Base-by-base conservation (phyloP, 2,329 filamentous ascomycete genomes). In the Ceratocystis huliohia region DNA sequence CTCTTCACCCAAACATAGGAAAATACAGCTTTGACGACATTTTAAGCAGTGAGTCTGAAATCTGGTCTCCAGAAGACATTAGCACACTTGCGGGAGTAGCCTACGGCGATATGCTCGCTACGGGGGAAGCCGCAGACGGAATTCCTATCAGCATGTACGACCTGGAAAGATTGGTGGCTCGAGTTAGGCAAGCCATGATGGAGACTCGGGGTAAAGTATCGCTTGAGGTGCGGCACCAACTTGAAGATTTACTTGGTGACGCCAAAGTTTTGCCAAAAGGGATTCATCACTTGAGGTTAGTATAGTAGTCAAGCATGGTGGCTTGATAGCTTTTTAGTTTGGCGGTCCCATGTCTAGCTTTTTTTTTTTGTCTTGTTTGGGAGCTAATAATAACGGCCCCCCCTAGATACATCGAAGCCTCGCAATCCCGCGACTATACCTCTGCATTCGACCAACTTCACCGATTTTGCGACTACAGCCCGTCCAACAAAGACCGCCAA, bases 381-480 rank as follows among this genome's bases (percentile, higher is more conserved):
- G 33, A 10, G 33, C 33, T 37, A 37, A 37, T 37, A 37, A 37
- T 13, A 37, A 37, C 10, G 33, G 1, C 33, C 33, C 33, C 30
- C 7, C 6, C 33, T 37, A 90, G 87, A 70, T 97, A 96, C 73
- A 85, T 96, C 15, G 92, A 99, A 74, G 85, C 91, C 0, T 97
- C 92, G 93, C 84, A 88, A 73, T 86, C 91, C 2, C 93, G 93
- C 3, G 91, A 97, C 75, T 95, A 93, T 72, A 86, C 89, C 13
- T 90, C 89, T 0, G 88, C 94, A 0, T 94, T 96, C 73, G 93
- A 99, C 72, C 87, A 87, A 70, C 80, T 99, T 22, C 92, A 97
- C 74, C 87, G 91, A 64, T 99, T 96, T 75, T 99, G 96, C 72
- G 94, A 99, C 74, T 96, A 96, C 75, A 94, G 92, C 1, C 91